Evolutionary conservation across 805 yeast genomes (phyloP).

Genomic region (Kluyveromyces aestuarii): DNA sequence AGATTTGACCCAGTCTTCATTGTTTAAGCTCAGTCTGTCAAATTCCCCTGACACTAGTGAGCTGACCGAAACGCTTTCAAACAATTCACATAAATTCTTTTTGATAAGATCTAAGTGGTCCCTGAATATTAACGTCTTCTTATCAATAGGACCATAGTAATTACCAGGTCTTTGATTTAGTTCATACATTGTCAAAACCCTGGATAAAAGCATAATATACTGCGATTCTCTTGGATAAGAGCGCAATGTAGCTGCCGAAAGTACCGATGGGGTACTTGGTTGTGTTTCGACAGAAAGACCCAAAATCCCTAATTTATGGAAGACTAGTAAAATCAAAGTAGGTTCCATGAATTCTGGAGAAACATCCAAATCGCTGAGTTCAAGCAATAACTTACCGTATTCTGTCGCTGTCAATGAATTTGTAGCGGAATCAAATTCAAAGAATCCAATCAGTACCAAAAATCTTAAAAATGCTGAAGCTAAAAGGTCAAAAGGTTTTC

Average conservation of each 20-base stretch:
- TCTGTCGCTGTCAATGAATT: conserved; percentile 33
- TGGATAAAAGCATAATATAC: conserved; percentile 36
- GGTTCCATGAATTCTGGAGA: conserved; percentile 29
- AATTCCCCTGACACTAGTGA: conserved; percentile 49
- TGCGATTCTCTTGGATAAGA: conserved; percentile 33
- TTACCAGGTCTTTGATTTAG: conserved; percentile 43
- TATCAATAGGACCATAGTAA: conserved; percentile 64
- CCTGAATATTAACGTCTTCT: conserved; percentile 55
- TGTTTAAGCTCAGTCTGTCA: conserved; percentile 39
- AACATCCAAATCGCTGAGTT: conserved; percentile 25
- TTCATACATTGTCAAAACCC: conserved; percentile 40
- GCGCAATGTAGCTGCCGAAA: conserved; percentile 31
- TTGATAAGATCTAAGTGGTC: conserved; percentile 50
- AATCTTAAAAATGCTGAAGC: conserved; percentile 48
- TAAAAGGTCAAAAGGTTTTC: conserved; percentile 43
- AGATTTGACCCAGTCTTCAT: conserved; percentile 45
- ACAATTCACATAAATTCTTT: conserved; percentile 41
- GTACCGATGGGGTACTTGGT: conserved; percentile 22
- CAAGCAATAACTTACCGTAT: conserved; percentile 43
- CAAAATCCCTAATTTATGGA: conserved; percentile 37
- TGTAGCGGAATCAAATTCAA: conserved; percentile 30
- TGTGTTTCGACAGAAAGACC: conserved; percentile 28
- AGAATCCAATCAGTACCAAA: conserved; percentile 42
- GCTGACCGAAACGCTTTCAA: conserved; percentile 44
- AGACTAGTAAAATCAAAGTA: conserved; percentile 39